A percentile compares a stretch with the other conserved stretches of the same genome.
Evolutionary conservation across 2,329 filamentous ascomycete genomes (phyloP).

Genomic region (Septoria petroselini): DNA sequence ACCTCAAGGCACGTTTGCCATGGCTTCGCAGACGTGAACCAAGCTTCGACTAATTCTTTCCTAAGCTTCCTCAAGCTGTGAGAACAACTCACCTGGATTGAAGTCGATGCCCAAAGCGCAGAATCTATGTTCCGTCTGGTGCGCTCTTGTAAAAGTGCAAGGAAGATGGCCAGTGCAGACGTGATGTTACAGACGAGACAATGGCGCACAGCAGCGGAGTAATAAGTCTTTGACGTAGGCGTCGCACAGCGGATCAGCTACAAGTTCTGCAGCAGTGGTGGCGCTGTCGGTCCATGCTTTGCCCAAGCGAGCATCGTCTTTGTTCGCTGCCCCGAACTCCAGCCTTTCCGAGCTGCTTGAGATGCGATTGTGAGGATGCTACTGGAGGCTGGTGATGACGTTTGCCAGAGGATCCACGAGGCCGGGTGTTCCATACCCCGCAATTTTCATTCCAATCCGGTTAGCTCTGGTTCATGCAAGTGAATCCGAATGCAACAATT

Average conservation of each 20-base stretch:
- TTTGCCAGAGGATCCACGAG: background rate
- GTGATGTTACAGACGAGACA: background rate
- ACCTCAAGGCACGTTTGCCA: background rate
- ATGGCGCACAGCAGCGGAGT: background rate
- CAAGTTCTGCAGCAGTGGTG: background rate
- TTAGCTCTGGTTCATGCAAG: background rate
- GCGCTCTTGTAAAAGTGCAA: too few relatives aligned
- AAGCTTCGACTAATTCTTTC: conserved; percentile 5
- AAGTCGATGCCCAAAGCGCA: background rate
- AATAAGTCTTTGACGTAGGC: conserved; percentile 7
- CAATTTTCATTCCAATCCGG: background rate
- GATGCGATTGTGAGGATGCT: conserved; percentile 6
- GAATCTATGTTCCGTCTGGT: too few relatives aligned
- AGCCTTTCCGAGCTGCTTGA: conserved; percentile 1
- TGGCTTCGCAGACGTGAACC: conserved; percentile 1
- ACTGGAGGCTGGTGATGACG: conserved; percentile 5
- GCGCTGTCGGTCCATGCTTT: background rate
- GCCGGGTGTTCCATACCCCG: conserved; percentile 6
- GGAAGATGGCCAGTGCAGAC: too few relatives aligned
- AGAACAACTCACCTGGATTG: background rate
- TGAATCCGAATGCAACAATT: conserved; percentile 9
- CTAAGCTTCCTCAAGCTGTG: conserved; percentile 3
- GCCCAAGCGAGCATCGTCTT: background rate
- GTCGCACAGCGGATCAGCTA: conserved; percentile 1
- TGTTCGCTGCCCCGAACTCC: background rate